phyloP scores from a whole-genome alignment of 176 grass and related monocot species.

The Oryza officinalis region DNA sequence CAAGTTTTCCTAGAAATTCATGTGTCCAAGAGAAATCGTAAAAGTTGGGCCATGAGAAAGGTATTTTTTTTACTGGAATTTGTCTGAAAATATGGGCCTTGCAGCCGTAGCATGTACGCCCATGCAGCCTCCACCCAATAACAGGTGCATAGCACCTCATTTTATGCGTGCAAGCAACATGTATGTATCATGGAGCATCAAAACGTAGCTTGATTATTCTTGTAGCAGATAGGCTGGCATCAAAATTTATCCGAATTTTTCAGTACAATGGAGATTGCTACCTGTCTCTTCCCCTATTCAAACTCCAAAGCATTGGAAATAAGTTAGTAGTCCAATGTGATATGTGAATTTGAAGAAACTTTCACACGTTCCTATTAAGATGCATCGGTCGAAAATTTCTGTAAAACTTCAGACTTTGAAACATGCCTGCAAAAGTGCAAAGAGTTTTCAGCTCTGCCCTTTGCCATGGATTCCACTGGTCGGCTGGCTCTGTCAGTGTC shows the following conservation, averaged over 20 bases:
- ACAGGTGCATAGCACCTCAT: not conserved
- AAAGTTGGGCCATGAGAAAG: not conserved
- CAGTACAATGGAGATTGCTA: not conserved
- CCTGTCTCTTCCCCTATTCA: not conserved
- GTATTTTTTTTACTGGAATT: not conserved
- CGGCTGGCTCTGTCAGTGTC: not conserved
- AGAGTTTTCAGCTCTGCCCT: not conserved
- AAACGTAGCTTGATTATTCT: not conserved
- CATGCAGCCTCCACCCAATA: not conserved
- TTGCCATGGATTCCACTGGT: not conserved
- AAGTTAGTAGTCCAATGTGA: not conserved
- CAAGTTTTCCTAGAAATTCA: not conserved
- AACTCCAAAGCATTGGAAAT: not conserved
- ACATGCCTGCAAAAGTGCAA: not conserved
- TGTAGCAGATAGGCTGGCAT: not conserved
- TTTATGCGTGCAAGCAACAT: constrained; percentile 32
- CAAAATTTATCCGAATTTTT: not conserved
- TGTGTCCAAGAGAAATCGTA: not conserved
- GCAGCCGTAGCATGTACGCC: not conserved
- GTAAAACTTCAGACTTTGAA: not conserved
- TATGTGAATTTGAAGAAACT: not conserved
- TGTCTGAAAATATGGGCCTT: not conserved
- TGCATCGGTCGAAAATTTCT: not conserved
- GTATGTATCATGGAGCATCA: not conserved
- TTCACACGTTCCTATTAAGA: not conserved